Base-by-base conservation (phyloP, 768 basidiomycete genomes). In the Amanita thiersii region DNA sequence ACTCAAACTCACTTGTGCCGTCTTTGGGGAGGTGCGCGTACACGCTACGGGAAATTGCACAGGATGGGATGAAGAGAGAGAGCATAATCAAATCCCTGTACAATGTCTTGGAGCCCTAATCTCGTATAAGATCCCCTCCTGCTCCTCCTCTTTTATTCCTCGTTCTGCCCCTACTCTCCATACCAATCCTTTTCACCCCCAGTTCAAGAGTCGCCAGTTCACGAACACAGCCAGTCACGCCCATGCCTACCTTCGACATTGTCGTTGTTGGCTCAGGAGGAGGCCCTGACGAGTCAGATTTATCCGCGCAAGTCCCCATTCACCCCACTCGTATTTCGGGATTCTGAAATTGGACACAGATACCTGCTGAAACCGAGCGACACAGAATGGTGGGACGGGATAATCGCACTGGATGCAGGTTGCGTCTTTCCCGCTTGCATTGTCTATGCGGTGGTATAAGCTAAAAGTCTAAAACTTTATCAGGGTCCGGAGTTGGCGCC, bases 321-420 rank as follows among this genome's bases (percentile, higher is more conserved):
- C 38, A 39, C 30, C 15, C 28, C 38, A 48, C 40, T 33, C 24
- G 37, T 31, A 45, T 49, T 51, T 15, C 36, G 47, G 50, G 45
- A 40, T 45, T 30, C 34, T 44, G 26, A 36, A 45, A 47, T 37
- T 47, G 28, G 31, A 49, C 47, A 42, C 53, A 93, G 91, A n/a
- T 98, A 94, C 66, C 66, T 96, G 39, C 60, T 96, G 57, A 98
- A 97, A 56, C 73, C 86, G 5, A 65, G 60, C 48, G 57, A 66
- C 25, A 54, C 68, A 7, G 54, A 63, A 6, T 97, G 93, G 93
- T 69, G 75, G 46, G 83, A 89, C 34, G 92, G 91, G 3, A 75
- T 85, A 34, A 49, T 94, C 4, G 85, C 81, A 1, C 57, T 98
- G 39, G 94, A 98, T 65, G 94, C 89, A 56, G 91, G 91, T 87